Evolutionary conservation across 805 yeast genomes (phyloP).

Genomic region (Candida ulmi): DNA sequence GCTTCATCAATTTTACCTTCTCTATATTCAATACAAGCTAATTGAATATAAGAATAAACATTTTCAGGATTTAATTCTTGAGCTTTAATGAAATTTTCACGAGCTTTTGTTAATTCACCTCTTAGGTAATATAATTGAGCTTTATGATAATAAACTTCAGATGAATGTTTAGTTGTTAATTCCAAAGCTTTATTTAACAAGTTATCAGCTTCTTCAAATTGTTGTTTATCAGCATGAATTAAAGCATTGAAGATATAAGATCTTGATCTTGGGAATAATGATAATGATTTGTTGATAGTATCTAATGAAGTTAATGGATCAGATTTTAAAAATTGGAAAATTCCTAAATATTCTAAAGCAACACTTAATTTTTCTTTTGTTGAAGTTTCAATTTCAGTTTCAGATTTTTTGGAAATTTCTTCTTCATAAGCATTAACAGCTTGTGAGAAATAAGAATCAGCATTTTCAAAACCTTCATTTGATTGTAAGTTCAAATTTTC

Average conservation of each 20-base stretch:
- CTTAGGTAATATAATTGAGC: conserved; percentile 88
- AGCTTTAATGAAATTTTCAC: conserved; percentile 68
- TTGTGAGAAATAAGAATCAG: conserved; percentile 43
- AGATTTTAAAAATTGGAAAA: conserved; percentile 76
- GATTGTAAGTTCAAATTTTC: conserved; percentile 43
- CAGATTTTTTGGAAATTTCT: conserved; percentile 14
- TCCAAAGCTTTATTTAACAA: conserved; percentile 70
- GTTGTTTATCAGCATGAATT: conserved; percentile 75
- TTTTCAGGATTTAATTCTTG: conserved; percentile 68
- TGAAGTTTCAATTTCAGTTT: conserved; percentile 17
- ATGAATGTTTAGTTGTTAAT: conserved; percentile 54
- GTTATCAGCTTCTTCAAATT: conserved; percentile 58
- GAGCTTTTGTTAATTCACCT: conserved; percentile 68
- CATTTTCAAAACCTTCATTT: conserved; percentile 29
- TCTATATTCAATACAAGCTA: conserved; percentile 88
- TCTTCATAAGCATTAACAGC: conserved; percentile 44
- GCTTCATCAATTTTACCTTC: conserved; percentile 54
- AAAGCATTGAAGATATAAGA: conserved; percentile 79
- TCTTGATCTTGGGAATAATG: conserved; percentile 69
- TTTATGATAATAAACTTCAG: conserved; percentile 88
- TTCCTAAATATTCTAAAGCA: conserved; percentile 80
- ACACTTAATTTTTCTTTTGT: conserved; percentile 45
- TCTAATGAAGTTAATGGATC: conserved; percentile 60
- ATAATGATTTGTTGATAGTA: conserved; percentile 60
- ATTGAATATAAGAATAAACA: conserved; percentile 82